phyloP scores from a whole-genome alignment of 225 moss, liverwort and hornwort genomes.

The Lunularia cruciata region DNA sequence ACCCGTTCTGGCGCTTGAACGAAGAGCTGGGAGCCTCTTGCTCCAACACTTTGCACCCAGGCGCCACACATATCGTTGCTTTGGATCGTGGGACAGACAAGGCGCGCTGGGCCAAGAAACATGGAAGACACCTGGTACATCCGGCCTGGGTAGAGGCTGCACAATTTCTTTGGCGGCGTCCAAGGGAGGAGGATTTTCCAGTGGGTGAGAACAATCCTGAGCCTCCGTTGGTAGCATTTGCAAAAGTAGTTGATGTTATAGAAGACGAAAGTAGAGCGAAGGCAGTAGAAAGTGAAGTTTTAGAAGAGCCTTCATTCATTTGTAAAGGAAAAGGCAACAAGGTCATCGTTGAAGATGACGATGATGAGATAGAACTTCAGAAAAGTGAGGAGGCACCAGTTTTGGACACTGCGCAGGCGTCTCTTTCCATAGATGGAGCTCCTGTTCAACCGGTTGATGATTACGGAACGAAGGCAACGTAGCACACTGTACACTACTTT shows the following conservation, averaged over 20 bases:
- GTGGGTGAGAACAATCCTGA: slow-evolving; percentile 56
- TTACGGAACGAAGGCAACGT: neutral
- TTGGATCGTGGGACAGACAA: slow-evolving; percentile 76
- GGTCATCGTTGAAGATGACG: neutral
- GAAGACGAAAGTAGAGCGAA: slow-evolving; percentile 14
- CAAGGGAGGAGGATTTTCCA: slow-evolving; percentile 69
- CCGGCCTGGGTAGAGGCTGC: slow-evolving; percentile 97
- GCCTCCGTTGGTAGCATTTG: slow-evolving; percentile 50
- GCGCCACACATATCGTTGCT: slow-evolving; percentile 79
- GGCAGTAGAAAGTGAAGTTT: slow-evolving; percentile 2
- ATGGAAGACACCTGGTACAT: slow-evolving; percentile 66
- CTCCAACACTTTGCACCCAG: slow-evolving; percentile 45
- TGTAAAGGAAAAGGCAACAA: slow-evolving; percentile 6
- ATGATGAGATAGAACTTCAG: neutral
- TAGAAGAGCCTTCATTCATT: neutral
- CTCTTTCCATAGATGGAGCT: neutral
- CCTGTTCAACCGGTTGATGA: slow-evolving; percentile 7
- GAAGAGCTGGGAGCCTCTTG: slow-evolving; percentile 80
- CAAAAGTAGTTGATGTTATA: slow-evolving; percentile 43
- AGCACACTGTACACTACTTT: slow-evolving; percentile 11
- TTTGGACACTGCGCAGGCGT: slow-evolving; percentile 16
- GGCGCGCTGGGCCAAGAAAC: slow-evolving; percentile 77
- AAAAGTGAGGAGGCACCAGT: slow-evolving; percentile 14
- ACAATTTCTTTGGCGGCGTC: slow-evolving; percentile 79
- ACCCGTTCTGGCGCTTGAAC: slow-evolving; percentile 75